These are phyloP conservation scores for Plasmodium cynomolgi DNA, from an alignment of 169 alveolate genomes.

Conservation along the genomic window DNA sequence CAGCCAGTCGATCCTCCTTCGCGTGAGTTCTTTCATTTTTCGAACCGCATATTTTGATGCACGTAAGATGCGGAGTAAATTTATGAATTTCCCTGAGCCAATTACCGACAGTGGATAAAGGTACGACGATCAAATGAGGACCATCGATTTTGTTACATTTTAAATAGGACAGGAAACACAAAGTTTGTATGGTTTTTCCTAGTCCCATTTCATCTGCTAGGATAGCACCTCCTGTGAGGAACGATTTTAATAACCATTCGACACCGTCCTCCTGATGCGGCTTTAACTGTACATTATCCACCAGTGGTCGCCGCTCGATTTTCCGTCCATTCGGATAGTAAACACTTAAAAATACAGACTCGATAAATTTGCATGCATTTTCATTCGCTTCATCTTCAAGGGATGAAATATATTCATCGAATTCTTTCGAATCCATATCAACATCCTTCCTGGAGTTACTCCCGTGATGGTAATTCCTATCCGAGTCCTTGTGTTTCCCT, in stretches of 20 bases:
- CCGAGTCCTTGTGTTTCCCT: neutral
- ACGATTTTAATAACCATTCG: conserved; percentile 90
- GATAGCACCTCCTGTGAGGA: conserved; percentile 92
- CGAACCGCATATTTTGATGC: conserved; percentile 91
- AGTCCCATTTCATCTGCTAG: conserved; percentile 95
- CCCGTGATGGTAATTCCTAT: conserved; percentile 19
- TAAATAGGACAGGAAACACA: conserved; percentile 89
- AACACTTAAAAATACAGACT: conserved; percentile 80
- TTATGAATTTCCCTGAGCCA: conserved; percentile 95
- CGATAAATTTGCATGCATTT: conserved; percentile 83
- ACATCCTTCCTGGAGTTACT: conserved; percentile 35
- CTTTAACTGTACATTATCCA: conserved; percentile 88
- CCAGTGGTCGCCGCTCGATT: conserved; percentile 84
- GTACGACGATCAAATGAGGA: conserved; percentile 96
- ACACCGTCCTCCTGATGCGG: conserved; percentile 93
- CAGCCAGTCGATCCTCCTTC: conserved; percentile 88
- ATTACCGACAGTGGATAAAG: conserved; percentile 95
- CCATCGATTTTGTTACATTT: conserved; percentile 88
- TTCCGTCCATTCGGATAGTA: conserved; percentile 85
- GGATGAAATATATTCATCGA: conserved; percentile 78
- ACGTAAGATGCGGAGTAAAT: conserved; percentile 90
- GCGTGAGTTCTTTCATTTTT: conserved; percentile 89
- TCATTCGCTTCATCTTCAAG: conserved; percentile 82
- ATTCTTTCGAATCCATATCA: conserved; percentile 64
- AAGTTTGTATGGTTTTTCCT: conserved; percentile 93